A percentile compares a stretch with the other conserved stretches of the same genome.
Conservation (phyloP, 2,329 filamentous ascomycete species). For the Nannizziopsis barbatae region DNA sequence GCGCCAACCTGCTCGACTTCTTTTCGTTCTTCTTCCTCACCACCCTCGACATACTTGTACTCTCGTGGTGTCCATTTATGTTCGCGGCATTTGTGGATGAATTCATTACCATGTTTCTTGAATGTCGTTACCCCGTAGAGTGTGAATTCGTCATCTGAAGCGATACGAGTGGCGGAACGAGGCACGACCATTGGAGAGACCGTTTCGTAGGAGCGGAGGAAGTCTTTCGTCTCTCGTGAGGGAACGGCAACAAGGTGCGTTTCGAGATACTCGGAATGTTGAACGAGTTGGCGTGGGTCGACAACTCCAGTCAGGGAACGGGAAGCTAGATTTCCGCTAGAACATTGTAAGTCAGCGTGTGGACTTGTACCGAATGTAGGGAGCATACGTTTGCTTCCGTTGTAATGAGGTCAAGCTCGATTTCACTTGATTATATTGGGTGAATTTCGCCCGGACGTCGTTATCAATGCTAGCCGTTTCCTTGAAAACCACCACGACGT, state of each 20-base stretch:
- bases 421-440: slow-evolving; percentile 86
- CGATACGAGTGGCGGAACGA: slow-evolving; percentile 67
- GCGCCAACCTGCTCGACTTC: slow-evolving; percentile 72
- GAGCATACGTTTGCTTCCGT: slow-evolving; percentile 68
- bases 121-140: slow-evolving; percentile 85
- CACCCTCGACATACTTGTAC: slow-evolving; percentile 84
- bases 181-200: slow-evolving; percentile 86
- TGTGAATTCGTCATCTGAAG: slow-evolving; percentile 78
- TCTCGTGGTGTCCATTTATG: slow-evolving; percentile 90
- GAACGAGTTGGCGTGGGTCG: slow-evolving; percentile 65
- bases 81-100: slow-evolving; percentile 83
- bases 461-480: slow-evolving; percentile 88
- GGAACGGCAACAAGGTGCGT: slow-evolving; percentile 90
- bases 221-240: slow-evolving; percentile 68
- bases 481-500: slow-evolving; percentile 34
- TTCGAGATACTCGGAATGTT: slow-evolving; percentile 91
- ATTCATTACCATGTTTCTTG: slow-evolving; percentile 80
- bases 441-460: slow-evolving; percentile 88
- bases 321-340: slow-evolving; percentile 79
- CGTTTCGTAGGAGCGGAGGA: slow-evolving; percentile 79
- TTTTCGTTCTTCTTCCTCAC: slow-evolving; percentile 74
- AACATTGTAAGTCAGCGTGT: neutral
- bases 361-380: neutral
- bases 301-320: slow-evolving; percentile 88
- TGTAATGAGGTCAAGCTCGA: slow-evolving; percentile 69